Conservation (phyloP, 805 yeast species). For the Komagataella ulmi region DNA sequence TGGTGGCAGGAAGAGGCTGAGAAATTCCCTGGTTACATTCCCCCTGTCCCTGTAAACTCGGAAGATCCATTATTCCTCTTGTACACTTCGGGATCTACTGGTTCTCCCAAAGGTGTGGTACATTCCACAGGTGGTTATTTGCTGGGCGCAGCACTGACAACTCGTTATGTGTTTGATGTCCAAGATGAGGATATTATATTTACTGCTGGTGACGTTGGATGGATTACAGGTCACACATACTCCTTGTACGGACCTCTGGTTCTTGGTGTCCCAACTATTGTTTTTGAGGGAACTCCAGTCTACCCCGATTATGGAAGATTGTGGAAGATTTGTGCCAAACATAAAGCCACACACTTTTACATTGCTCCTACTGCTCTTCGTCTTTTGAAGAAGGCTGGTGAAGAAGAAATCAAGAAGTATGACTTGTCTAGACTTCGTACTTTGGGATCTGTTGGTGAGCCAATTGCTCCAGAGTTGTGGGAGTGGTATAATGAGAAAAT, state of each 20-base stretch:
- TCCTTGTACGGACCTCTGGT: slow-evolving; percentile 89
- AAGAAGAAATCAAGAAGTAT: slow-evolving; percentile 63
- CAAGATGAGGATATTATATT: slow-evolving; percentile 80
- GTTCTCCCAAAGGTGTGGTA: slow-evolving; percentile 96
- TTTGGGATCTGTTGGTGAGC: slow-evolving; percentile 96
- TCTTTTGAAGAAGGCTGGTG: slow-evolving; percentile 74
- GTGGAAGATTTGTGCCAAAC: slow-evolving; percentile 90
- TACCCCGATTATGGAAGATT: slow-evolving; percentile 91
- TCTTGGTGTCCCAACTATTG: slow-evolving; percentile 81
- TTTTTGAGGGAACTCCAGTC: slow-evolving; percentile 96
- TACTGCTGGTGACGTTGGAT: slow-evolving; percentile 98
- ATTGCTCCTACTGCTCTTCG: slow-evolving; percentile 98
- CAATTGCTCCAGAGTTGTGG: slow-evolving; percentile 97
- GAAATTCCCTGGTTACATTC: slow-evolving; percentile 72
- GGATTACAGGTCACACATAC: slow-evolving; percentile 98
- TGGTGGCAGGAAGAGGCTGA: slow-evolving; percentile 91
- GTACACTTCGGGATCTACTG: slow-evolving; percentile 97
- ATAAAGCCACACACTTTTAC: slow-evolving; percentile 90
- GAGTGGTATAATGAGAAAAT: slow-evolving; percentile 93
- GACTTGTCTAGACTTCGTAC: slow-evolving; percentile 82
- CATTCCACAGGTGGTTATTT: slow-evolving; percentile 93
- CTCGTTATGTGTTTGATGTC: slow-evolving; percentile 87
- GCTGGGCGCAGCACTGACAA: slow-evolving; percentile 83
- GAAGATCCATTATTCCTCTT: slow-evolving; percentile 94
- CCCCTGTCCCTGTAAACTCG: slow-evolving; percentile 76